Evolutionary conservation across 352 stramenopile species (phyloP), one percentile per base, ranked within the genome.

Genomic region (Peronosclerospora sorghi): DNA sequence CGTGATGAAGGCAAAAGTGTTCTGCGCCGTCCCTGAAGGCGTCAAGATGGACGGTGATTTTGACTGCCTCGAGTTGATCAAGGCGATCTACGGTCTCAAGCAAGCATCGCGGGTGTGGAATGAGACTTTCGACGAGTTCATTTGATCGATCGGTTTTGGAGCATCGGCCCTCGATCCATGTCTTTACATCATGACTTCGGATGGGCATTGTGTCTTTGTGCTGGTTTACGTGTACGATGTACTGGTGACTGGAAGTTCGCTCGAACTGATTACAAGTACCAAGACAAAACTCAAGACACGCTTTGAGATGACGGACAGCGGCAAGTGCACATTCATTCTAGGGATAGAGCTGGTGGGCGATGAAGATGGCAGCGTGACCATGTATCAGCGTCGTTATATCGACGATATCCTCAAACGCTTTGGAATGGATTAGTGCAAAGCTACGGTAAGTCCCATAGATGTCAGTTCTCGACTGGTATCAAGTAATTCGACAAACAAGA

Each of bases 391-490:
- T 5, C 17, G 21, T 4, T 56, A 65, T 18, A n/a, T 60, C 0
- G 18, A 59, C 8, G 50, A 58, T 24, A 32, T 60, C 4, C 36
- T 61, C 5, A 36, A 57, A 13, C 43, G 49, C 6, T 59, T 59
- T 29, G 50, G 43, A 10, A 61, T 61, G 51, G 29, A 60, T 1
- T 14, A 54, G 3, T 49, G 30, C 35, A 57, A 47, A 13, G 2
- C 42, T 12, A 39, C 13, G 0, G 26, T 28, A n/a, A 52, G 50
- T 41, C 43, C 36, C 4, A 26, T 46, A 6, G 35, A 52, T 24
- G 38, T 48, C 2, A 47, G 46, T 18, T 38, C 17, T 1, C 10
- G 12, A 5, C 20, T 51, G 0, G 20, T 42, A 8, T 10, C 41
- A 32, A 51, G 27, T 18, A 26, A 56, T 8, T 18, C 35, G 0